phyloP scores from a whole-genome alignment of 2,329 filamentous ascomycete genomes.

The Botrytis fragariae region DNA sequence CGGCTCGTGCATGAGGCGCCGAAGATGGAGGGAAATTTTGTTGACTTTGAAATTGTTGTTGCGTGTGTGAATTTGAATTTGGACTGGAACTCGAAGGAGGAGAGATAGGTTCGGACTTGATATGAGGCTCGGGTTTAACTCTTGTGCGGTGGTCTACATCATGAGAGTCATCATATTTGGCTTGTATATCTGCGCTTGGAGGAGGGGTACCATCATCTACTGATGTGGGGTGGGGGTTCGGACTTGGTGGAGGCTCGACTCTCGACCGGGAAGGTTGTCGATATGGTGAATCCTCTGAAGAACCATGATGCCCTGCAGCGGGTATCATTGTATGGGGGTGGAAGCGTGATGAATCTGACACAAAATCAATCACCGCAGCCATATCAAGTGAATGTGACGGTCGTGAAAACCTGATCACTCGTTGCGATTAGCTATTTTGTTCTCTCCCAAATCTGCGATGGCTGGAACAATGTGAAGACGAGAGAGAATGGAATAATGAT shows the following conservation, averaged over 20 bases:
- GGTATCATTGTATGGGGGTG: conserved; percentile 60
- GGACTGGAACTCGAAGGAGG: conserved; percentile 36
- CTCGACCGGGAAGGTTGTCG: conserved; percentile 32
- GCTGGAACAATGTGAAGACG: conserved; percentile 5
- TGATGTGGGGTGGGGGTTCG: conserved; percentile 29
- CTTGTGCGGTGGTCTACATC: conserved; percentile 20
- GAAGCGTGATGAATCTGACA: conserved; percentile 68
- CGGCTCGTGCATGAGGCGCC: conserved; percentile 21
- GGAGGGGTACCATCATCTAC: conserved; percentile 30
- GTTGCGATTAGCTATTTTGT: conserved; percentile 28
- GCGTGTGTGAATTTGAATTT: conserved; percentile 26
- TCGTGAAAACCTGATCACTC: conserved; percentile 28
- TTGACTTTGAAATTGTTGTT: conserved; percentile 34
- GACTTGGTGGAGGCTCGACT: conserved; percentile 34
- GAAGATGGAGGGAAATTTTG: conserved; percentile 29
- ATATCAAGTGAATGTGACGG: conserved; percentile 43
- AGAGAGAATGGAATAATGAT: conserved; percentile 9
- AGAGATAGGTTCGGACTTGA: conserved; percentile 31
- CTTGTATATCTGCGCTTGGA: conserved; percentile 26
- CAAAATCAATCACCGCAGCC: conserved; percentile 69
- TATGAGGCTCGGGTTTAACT: conserved; percentile 25
- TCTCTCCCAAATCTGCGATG: conserved; percentile 9
- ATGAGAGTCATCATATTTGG: conserved; percentile 21
- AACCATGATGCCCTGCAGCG: conserved; percentile 43
- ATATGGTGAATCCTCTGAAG: conserved; percentile 44